Evolutionary conservation across 2,329 filamentous ascomycete species (phyloP), one percentile per base, ranked within the genome.

Genomic region (Calonectria hongkongensis): DNA sequence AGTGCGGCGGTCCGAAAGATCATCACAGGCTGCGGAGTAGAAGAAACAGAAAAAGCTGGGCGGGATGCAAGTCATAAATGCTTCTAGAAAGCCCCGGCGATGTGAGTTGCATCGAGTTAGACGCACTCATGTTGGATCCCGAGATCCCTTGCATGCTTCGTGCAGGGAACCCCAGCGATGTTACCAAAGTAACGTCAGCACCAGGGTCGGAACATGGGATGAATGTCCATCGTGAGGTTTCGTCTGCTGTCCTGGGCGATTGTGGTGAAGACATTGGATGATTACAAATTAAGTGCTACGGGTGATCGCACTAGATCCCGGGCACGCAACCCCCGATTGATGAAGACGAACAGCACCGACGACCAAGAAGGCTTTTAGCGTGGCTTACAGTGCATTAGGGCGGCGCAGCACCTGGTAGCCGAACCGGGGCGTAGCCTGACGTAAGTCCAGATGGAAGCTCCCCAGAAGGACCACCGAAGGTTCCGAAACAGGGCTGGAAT

Each of bases 111-210:
- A 62, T 25, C 12, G 18, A 39, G n/a, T 9, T 54, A 36, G 25
- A 43, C 41, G 21, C 43, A 50, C 54, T 62, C 43, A 39, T 48
- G 30, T 68, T 36, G 21, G 54, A 68, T 68, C 45, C 54, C 54
- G 66, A 68, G 66, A 50, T 68, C 28, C n/a, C 43, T 30, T 67
- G 65, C 65, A 66, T 67, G n/a, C 65, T 16, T 36, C 10, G 33
- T 39, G 65, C 65, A 33, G 43, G 50, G 30, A 21, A 45, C 50
- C 65, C 41, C 51, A 48, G 30, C 28, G 28, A 30, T 36, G 30
- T 27, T 36, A 27, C 43, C 28, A 58, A 48, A 36, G 58, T 68
- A 68, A 68, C 66, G 66, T 68, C 66, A 68, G 66, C 66, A 28
- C 54, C 27, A 30, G 66, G 66, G 16, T 43, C 66, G 39, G 54